Base-by-base conservation (phyloP, 2,329 filamentous ascomycete species). In the Sporothrix curviconia region DNA sequence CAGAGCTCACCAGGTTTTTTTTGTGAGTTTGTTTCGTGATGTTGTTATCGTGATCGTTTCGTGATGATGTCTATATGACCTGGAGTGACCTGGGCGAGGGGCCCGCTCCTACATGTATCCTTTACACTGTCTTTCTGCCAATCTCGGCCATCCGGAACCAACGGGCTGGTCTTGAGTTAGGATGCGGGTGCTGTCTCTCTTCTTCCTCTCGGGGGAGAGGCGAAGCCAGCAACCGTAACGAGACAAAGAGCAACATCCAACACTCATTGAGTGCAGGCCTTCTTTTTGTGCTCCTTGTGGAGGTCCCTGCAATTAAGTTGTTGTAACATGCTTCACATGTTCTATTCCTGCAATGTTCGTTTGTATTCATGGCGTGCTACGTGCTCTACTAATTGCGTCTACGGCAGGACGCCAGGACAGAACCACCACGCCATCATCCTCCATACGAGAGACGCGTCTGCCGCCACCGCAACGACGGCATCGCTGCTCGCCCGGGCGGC, bases 241-340 rank as follows among this genome's bases (percentile, higher is more conserved):
- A 71, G 70, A 73, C 70, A n/a, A 65, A 73, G 70, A 72, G 44
- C 47, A 63, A 71, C 62, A 57, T 30, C 58, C 70, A 72, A 67
- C 67, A 66, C 68, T 73, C 64, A 71, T 73, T 73, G 71, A 73
- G 71, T 73, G 70, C 70, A 70, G 64, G 62, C 64, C 69, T 68
- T 69, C 67, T 62, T 64, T 28, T 60, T 64, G 63, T 62, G 59
- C 62, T 47, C 24, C 61, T 65, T 64, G 58, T 72, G 67, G 69
- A 68, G 69, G 66, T 37, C 62, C 63, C 67, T 69, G 71, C 71
- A 73, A 73, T 73, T 72, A 67, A 71, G 70, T 67, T 66, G 67
- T 67, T 72, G 71, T 65, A 57, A 73, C 71, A 73, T 32, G n/a
- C n/a, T n/a, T n/a, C n/a, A n/a, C n/a, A n/a, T n/a, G n/a, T n/a